These are phyloP conservation scores for Chaetothyriales sp. DNA, from an alignment of 2,329 filamentous ascomycete genomes.

Conservation along the genomic window DNA sequence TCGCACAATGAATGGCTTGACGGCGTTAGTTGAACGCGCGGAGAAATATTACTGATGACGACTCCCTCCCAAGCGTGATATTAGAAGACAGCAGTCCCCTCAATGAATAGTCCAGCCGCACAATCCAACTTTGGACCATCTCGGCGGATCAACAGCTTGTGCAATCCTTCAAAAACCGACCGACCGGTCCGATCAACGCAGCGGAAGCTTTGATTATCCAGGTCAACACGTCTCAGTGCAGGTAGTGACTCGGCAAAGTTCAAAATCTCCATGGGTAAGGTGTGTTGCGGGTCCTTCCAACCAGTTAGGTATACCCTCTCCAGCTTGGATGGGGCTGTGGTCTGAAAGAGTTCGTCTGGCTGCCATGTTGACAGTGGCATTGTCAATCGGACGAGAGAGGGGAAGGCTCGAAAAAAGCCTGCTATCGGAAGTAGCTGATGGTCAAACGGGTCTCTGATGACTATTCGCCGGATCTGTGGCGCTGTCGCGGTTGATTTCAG, in stretches of 20 bases:
- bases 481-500: background rate
- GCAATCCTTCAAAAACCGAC: background rate
- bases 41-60: too few relatives aligned
- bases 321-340: background rate
- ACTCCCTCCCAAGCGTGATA: too few relatives aligned
- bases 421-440: background rate
- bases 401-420: background rate
- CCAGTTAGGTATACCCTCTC: background rate
- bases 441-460: background rate
- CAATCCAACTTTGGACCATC: background rate
- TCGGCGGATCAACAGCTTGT: background rate
- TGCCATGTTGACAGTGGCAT: conserved; percentile 41
- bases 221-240: background rate
- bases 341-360: conserved; percentile 24
- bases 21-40: too few relatives aligned
- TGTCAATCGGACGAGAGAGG: conserved; percentile 21
- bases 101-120: background rate
- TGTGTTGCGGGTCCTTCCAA: too few relatives aligned
- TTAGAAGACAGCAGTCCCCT: background rate
- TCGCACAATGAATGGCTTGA: too few relatives aligned
- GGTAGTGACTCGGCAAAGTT: background rate
- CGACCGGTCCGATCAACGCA: background rate
- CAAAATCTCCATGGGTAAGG: background rate
- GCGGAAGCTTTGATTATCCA: background rate
- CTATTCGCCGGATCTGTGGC: conserved; percentile 1